Base-by-base conservation (phyloP, 2,329 filamentous ascomycete species). In the Phaeoacremonium minimum region DNA sequence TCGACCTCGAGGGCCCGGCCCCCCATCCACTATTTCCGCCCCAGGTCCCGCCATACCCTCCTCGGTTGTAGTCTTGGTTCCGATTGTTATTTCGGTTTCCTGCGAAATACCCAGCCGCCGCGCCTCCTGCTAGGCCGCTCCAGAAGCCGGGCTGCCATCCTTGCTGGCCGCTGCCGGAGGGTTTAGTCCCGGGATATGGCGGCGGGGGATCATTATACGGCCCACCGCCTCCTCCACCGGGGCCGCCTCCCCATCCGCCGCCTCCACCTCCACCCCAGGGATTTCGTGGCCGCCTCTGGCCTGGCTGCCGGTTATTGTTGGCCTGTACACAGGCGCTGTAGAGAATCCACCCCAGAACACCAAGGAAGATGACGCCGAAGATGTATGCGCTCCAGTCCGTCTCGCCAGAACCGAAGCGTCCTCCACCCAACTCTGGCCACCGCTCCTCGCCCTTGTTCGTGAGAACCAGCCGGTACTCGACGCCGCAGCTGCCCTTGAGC, bases 401-500 rank as follows among this genome's bases (percentile, higher is more conserved):
- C 7, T 41, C 48, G 11, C 52, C 33, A 36, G 55, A 52, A 43
- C 59, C 61, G 3, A 50, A 61, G 17, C 52, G 56, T 30, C 51
- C 64, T 30, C 57, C 60, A 35, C 60, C 64, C 28, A 77, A 52
- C 26, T 74, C 56, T 2, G 84, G 86, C 56, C 84, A 90, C 48
- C 72, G 77, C 48, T 74, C 62, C 62, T 90, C 80, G 4, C 93
- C 93, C 43, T 73, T 69, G 9, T 83, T 79, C 1, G 90, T 97
- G 35, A 97, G 67, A 1, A 85, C 60, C 6, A 97, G 63, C 12
- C 83, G 73, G 61, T 97, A 97, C 63, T 95, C 87, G 16, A 95
- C 90, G 12, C 85, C 93, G 61, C 91, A 97, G 58, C 86, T 93
- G 15, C 93, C 93, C 52, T 86, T 89, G 36, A 97, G 66, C n/a